These are phyloP conservation scores for Cucumis cinereus DNA, from an alignment of 306 rosid genomes.

Conservation along the genomic window DNA sequence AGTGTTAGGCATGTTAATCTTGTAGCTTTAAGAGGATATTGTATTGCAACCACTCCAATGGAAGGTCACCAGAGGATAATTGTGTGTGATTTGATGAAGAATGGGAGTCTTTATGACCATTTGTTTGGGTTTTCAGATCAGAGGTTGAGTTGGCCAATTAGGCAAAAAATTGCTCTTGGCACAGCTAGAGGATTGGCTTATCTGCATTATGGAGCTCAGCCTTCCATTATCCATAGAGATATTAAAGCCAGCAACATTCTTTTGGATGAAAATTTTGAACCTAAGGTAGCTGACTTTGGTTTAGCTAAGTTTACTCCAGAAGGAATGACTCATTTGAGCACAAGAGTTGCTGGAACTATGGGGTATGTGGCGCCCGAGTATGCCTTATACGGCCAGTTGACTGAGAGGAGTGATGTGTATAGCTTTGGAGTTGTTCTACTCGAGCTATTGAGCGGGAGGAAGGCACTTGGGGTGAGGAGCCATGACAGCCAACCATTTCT, in stretches of 20 bases:
- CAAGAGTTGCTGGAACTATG: conserved; percentile 94
- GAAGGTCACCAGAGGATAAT: conserved; percentile 95
- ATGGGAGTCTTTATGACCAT: conserved; percentile 89
- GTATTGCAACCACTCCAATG: conserved; percentile 63
- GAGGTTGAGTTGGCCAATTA: conserved; percentile 67
- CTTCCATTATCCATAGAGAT: conserved; percentile 83
- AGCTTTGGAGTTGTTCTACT: conserved; percentile 84
- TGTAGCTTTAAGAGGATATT: conserved; percentile 74
- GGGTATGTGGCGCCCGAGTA: conserved; percentile 98
- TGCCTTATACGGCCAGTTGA: conserved; percentile 85
- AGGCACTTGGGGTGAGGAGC: conserved; percentile 41
- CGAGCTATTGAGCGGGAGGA: conserved; percentile 90
- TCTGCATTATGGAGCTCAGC: conserved; percentile 89
- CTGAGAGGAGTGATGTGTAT: conserved; percentile 84
- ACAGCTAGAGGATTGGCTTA: conserved; percentile 89
- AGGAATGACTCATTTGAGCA: conserved; percentile 91
- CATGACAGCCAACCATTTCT: conserved; percentile 43
- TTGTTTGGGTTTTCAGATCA: conserved; percentile 40
- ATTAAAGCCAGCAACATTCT: conserved; percentile 87
- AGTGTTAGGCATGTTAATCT: conserved; percentile 88
- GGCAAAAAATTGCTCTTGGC: conserved; percentile 72
- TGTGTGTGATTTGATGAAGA: conserved; percentile 83
- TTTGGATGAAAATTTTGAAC: conserved; percentile 65
- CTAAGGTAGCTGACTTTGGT: conserved; percentile 90
- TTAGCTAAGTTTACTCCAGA: conserved; percentile 83